Base-by-base conservation (phyloP, 2,329 filamentous ascomycete species). In the Truncatella angustata region DNA sequence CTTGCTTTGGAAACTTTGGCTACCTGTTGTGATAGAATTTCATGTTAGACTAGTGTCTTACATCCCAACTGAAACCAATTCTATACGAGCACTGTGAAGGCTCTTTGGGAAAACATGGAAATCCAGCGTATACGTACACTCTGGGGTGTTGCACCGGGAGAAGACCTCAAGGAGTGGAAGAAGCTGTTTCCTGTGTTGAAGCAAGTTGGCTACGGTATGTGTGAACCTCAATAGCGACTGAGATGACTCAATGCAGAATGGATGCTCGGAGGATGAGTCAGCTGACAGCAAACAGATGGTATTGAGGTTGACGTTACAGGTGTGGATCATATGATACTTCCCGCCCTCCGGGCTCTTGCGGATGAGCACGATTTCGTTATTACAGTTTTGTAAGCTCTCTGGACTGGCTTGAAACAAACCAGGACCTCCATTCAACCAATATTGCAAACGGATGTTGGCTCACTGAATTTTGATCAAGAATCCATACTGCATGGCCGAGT, bases 401-500 rank as follows among this genome's bases (percentile, higher is more conserved):
- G 12, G 10, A 21, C 24, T 18, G 4, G 5, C 1, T 4, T 44
- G 11, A 3, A n/a, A 21, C 7, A 6, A 11, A 11, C n/a, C 12
- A 18, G 20, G 11, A 9, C 10, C 23, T 28, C 20, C 16, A 1
- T 5, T n/a, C 10, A 7, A 30, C n/a, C n/a, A n/a, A n/a, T n/a
- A n/a, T n/a, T 39, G n/a, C 20, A 39, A 39, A 16, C 9, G 14
- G 7, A 39, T 32, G 28, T 9, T 32, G 28, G 7, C 28, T 21
- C 36, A 9, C 36, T 39, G 36, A 16, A 9, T 39, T 16, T 39
- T n/a, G 36, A n/a, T 45, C 9, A 21, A 56, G 51, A 7, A 54
- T 57, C 30, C 51, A 56, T 36, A 53, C 50, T 12, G 46, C 54
- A 3, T 55, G 53, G 51, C 51, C 51, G 3, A 39, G 51, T 6